A percentile compares a stretch with the other conserved stretches of the same genome.
Evolutionary conservation across 2,329 filamentous ascomycete species (phyloP).

Genomic region (Penicillium sp.): DNA sequence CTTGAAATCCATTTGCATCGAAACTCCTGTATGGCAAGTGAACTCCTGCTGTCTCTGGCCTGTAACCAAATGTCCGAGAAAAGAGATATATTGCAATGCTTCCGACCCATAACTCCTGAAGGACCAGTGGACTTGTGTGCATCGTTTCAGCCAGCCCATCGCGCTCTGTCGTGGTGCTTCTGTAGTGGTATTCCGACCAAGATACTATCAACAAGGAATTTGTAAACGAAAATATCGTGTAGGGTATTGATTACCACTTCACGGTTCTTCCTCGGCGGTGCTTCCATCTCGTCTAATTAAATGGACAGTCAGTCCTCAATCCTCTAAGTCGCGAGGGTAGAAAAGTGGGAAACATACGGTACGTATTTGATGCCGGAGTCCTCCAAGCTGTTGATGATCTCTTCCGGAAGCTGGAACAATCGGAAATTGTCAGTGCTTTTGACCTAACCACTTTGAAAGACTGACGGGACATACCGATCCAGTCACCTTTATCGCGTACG

Average conservation of each 20-base stretch:
- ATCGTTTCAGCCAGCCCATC: slow-evolving; percentile 2
- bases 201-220: background rate
- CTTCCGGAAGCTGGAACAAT: slow-evolving; percentile 48
- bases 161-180: background rate
- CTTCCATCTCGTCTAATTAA: slow-evolving; percentile 42
- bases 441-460: background rate
- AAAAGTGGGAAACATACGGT: no score
- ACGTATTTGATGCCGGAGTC: slow-evolving; percentile 57
- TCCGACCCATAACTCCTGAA: slow-evolving; percentile 20
- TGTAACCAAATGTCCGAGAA: slow-evolving; percentile 12
- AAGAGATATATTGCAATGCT: slow-evolving; percentile 18
- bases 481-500: slow-evolving; percentile 92
- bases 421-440: slow-evolving; percentile 2
- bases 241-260: slow-evolving; percentile 8
- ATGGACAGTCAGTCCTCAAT: slow-evolving; percentile 7
- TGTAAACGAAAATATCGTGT: background rate
- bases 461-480: slow-evolving; percentile 55
- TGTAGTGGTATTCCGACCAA: slow-evolving; percentile 1
- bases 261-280: slow-evolving; percentile 42
- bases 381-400: slow-evolving; percentile 52
- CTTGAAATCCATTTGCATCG: background rate
- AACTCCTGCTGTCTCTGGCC: slow-evolving; percentile 10
- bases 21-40: background rate
- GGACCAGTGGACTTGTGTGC: slow-evolving; percentile 6
- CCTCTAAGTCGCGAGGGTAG: background rate